Base-by-base conservation (phyloP, 2,329 filamentous ascomycete species). In the Aspergillus arachidicola region DNA sequence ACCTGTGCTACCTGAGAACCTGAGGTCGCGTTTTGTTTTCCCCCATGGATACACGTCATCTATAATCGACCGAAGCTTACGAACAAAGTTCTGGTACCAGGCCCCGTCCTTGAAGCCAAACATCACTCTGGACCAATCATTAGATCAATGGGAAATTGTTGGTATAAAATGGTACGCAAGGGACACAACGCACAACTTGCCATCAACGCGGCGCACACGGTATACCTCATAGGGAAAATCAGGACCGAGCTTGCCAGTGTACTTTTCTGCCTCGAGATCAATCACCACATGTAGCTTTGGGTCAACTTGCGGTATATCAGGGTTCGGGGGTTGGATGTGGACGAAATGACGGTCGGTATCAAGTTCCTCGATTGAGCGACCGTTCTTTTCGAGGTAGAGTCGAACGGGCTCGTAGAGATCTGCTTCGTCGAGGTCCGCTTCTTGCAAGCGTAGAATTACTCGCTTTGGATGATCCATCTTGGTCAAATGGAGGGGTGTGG, bases 41-140 rank as follows among this genome's bases (percentile, higher is more conserved):
- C 57, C 57, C 57, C 57, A 59, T 21, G 57, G 43, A 38, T 59
- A 59, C 10, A 59, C 19, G 19, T 59, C 45, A 14, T 59, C 57
- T 12, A 26, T 50, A 38, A 59, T 36, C 11, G 7, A 7, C 19
- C 57, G 57, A 9, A 59, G n/a, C 14, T 59, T 59, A 30, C 14
- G 21, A 36, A 59, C 14, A 21, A 59, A 59, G 32, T 23, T 59
- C 6, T 23, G 14, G 32, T 59, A 38, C 43, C 30, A 34, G 9
- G 6, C 16, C 3, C 51, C 30, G 10, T 54, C n/a, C 14, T 26
- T 34, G 21, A 38, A 54, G 11, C 26, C 50, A 34, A 11, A 53
- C 26, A 53, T 50, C 38, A 30, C 30, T n/a, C 28, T 34, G 23
- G 46, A 7, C 21, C 6, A 34, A 34, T 19, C 16, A 46, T 32